phyloP scores from a whole-genome alignment of 805 yeast species.

The Myxozyma sirexii region DNA sequence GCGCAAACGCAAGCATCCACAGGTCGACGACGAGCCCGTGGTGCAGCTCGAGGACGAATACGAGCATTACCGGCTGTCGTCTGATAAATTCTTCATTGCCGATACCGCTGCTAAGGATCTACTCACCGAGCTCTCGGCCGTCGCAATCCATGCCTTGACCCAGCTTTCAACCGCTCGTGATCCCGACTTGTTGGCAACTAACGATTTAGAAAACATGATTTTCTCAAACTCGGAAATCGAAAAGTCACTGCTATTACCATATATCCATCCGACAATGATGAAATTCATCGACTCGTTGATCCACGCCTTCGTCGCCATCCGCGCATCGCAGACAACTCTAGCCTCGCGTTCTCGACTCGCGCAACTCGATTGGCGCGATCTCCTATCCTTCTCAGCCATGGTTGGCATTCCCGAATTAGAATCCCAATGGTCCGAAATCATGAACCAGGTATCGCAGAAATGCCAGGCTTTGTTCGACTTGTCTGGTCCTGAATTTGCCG shows the following conservation, averaged over 20 bases:
- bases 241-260: conserved; percentile 14
- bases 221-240: conserved; percentile 12
- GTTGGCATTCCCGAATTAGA: conserved; percentile 17
- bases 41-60: conserved; percentile 10
- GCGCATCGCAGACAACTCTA: conserved; percentile 1
- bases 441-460: neutral
- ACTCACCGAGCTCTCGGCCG: conserved; percentile 19
- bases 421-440: neutral
- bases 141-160: conserved; percentile 12
- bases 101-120: conserved; percentile 1
- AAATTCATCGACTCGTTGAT: conserved; percentile 14
- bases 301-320: conserved; percentile 7
- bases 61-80: conserved; percentile 11
- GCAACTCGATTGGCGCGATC: conserved; percentile 18
- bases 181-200: neutral
- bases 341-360: neutral
- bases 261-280: conserved; percentile 11
- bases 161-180: neutral
- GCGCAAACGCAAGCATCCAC: neutral
- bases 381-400: conserved; percentile 15
- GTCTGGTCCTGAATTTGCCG: neutral
- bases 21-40: neutral
- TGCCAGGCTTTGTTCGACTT: neutral
- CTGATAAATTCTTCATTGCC: conserved; percentile 5
- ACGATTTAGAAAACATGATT: neutral